Conservation (phyloP, 495 filamentous ascomycete species). For the Penicillium paxilli region DNA sequence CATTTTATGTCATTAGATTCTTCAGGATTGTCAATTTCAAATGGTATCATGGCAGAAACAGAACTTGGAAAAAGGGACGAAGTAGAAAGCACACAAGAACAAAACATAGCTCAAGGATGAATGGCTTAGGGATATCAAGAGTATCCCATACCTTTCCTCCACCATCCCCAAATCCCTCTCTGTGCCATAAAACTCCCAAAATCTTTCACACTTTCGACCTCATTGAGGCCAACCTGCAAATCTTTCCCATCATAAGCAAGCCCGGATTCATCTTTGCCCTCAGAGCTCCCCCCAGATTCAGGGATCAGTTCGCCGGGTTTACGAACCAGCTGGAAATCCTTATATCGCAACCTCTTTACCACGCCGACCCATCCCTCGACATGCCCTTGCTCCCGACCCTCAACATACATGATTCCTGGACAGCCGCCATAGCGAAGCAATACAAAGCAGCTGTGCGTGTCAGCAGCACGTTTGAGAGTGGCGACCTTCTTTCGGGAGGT, state of each 20-base stretch:
- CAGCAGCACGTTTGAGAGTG: slow-evolving; percentile 62
- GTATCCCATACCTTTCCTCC: slow-evolving; percentile 53
- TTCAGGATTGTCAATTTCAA: not conserved
- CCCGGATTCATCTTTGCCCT: too few relatives aligned
- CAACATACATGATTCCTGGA: slow-evolving; percentile 79
- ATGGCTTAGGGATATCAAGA: slow-evolving; percentile 8
- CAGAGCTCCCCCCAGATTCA: slow-evolving; percentile 2
- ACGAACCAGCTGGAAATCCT: slow-evolving; percentile 50
- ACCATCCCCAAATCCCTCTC: slow-evolving; percentile 47
- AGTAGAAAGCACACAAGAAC: not conserved
- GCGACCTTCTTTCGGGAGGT: slow-evolving; percentile 77
- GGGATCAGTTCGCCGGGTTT: slow-evolving; percentile 28
- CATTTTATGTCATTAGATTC: not conserved
- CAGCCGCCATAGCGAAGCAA: slow-evolving; percentile 65
- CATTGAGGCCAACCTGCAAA: slow-evolving; percentile 26
- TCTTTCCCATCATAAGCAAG: not conserved
- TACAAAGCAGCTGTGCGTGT: slow-evolving; percentile 54
- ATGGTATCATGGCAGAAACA: slow-evolving; percentile 10
- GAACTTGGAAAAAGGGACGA: not conserved
- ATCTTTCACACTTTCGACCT: slow-evolving; percentile 48
- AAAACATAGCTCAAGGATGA: not conserved
- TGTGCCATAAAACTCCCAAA: slow-evolving; percentile 44
- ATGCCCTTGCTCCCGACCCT: slow-evolving; percentile 52
- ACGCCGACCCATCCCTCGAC: slow-evolving; percentile 56
- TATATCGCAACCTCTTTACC: slow-evolving; percentile 52